Conservation (phyloP, 139 green algal genomes). For the Chlamydomonas sp. region DNA sequence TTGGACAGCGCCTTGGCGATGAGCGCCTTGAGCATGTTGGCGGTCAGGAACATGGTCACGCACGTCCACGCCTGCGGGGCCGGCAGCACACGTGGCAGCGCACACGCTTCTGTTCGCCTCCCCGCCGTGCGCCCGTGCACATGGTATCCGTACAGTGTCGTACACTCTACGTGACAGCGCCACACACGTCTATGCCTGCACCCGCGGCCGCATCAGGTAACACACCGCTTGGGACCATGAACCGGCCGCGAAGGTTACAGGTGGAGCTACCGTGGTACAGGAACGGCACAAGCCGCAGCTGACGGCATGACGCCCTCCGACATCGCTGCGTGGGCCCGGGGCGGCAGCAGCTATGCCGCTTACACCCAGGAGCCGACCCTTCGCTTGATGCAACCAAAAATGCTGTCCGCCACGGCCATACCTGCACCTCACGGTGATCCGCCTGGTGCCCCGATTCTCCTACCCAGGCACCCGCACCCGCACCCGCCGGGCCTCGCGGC, state of each 20-base stretch:
- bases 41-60: slow-evolving; percentile 16
- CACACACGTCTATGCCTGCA: neutral
- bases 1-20: slow-evolving; percentile 35
- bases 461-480: neutral
- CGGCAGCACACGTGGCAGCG: too few species aligned
- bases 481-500: neutral
- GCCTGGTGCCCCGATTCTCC: neutral
- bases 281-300: neutral
- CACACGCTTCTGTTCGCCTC: too few species aligned
- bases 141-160: neutral
- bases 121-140: too few species aligned
- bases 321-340: neutral
- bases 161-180: neutral
- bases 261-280: neutral
- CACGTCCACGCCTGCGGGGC: slow-evolving; percentile 2
- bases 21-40: slow-evolving; percentile 26
- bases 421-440: neutral
- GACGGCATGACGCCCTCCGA: neutral
- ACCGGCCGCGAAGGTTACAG: neutral
- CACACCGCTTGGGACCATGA: neutral
- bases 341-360: neutral
- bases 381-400: neutral
- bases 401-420: neutral
- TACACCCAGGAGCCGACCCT: neutral
- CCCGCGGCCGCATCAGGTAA: neutral